Percentiles rank a stretch among this genome's conserved stretches.
phyloP scores from a whole-genome alignment of 2,329 filamentous ascomycete species.

The Huntiella savannae region DNA sequence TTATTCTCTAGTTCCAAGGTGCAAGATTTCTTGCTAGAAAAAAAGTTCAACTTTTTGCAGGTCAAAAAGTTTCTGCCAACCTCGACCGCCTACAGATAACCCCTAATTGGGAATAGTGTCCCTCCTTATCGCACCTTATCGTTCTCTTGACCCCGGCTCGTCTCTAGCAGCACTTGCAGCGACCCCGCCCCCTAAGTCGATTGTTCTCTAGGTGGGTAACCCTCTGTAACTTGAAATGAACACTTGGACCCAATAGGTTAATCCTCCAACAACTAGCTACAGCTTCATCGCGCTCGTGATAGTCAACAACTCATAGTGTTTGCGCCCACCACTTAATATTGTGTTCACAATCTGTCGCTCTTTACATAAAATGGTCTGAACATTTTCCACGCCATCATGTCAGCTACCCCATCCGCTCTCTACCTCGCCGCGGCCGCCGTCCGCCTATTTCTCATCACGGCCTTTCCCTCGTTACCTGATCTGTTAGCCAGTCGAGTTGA shows the following conservation, averaged over 20 bases:
- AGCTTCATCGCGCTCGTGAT: too few species aligned
- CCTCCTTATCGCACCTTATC: conserved; percentile 6
- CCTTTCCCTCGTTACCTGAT: conserved; percentile 68
- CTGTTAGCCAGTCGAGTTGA: conserved; percentile 82
- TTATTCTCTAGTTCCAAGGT: too few species aligned
- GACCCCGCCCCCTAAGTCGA: not conserved
- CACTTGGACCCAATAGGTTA: too few species aligned
- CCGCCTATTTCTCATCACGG: conserved; percentile 58
- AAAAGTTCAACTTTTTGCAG: conserved; percentile 15
- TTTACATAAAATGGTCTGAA: conserved; percentile 11
- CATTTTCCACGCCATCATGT: conserved; percentile 8
- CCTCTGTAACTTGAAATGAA: not conserved
- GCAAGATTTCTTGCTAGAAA: conserved; percentile 15
- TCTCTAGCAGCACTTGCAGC: not conserved
- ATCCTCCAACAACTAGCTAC: too few species aligned
- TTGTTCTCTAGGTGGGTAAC: not conserved
- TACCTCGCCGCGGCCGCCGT: conserved; percentile 60
- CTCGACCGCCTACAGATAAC: conserved; percentile 11
- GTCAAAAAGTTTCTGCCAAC: conserved; percentile 11
- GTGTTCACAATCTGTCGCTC: too few species aligned
- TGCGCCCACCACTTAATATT: not conserved
- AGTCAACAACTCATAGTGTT: too few species aligned
- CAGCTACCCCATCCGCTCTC: conserved; percentile 22
- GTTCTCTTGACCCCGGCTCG: not conserved
- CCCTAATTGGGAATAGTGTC: conserved; percentile 3